Evolutionary conservation across 2,329 filamentous ascomycete genomes (phyloP).

Genomic region (Zymoseptoria crescenta): DNA sequence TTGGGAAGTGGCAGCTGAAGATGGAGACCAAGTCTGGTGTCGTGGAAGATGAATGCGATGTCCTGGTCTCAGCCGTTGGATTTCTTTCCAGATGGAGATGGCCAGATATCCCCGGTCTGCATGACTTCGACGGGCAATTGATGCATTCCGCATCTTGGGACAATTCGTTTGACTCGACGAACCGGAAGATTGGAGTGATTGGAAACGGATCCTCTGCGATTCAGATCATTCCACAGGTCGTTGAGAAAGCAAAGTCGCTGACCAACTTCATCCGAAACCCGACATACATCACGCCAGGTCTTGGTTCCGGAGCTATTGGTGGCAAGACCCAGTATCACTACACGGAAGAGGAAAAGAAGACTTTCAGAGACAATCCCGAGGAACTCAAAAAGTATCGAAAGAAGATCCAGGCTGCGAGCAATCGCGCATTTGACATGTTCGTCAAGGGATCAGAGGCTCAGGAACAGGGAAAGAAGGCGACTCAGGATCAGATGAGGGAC

Average conservation of each 20-base stretch:
- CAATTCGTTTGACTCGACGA: constrained; percentile 29
- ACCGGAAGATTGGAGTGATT: constrained; percentile 37
- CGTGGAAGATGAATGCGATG: constrained; percentile 27
- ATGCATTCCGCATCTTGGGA: constrained; percentile 39
- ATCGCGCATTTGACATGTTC: constrained; percentile 34
- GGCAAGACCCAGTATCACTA: constrained; percentile 25
- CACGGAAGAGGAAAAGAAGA: constrained; percentile 27
- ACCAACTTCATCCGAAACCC: constrained; percentile 29
- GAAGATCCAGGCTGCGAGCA: constrained; percentile 25
- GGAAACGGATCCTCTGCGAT: constrained; percentile 36
- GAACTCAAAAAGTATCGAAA: constrained; percentile 31
- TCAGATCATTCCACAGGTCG: constrained; percentile 36
- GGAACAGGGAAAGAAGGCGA: constrained; percentile 14
- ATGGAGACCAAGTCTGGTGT: constrained; percentile 24
- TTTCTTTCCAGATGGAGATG: constrained; percentile 28
- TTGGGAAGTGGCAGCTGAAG: constrained; percentile 31
- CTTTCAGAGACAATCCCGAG: constrained; percentile 26
- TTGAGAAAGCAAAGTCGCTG: constrained; percentile 27
- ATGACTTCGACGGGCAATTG: constrained; percentile 36
- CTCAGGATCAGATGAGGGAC: constrained; percentile 40
- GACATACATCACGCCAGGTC: constrained; percentile 29
- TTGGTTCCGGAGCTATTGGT: constrained; percentile 22
- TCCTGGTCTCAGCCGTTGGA: constrained; percentile 29
- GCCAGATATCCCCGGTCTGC: constrained; percentile 35
- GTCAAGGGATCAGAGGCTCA: constrained; percentile 44